A percentile compares a stretch with the other conserved stretches of the same genome.
These are phyloP conservation scores for Entamoeba invadens DNA, from an alignment of 208 protist genomes.

Conservation along the genomic window DNA sequence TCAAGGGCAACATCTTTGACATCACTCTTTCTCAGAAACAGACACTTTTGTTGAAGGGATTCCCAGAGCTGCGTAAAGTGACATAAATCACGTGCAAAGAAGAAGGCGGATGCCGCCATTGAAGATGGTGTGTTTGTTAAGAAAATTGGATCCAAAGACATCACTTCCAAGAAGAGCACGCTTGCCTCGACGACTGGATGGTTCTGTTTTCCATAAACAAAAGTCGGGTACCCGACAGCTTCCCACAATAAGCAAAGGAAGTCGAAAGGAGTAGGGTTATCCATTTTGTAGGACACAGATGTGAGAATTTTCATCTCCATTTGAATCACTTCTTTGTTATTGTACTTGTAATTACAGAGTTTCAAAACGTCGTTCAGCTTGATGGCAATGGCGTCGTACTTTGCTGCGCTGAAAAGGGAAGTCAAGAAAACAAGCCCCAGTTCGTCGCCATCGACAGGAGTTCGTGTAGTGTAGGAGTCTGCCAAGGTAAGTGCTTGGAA, in stretches of 20 bases:
- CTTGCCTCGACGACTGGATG: neutral
- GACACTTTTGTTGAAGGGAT: neutral
- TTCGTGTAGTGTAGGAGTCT: neutral
- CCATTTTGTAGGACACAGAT: neutral
- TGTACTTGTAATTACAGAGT: neutral
- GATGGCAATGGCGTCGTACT: neutral
- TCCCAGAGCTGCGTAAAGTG: neutral
- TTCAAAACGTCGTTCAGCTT: neutral
- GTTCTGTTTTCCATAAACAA: neutral
- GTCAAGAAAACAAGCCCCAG: neutral
- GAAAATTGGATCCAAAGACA: neutral
- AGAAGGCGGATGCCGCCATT: neutral
- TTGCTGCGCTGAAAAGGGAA: neutral
- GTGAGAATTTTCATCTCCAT: neutral
- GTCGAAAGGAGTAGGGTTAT: neutral
- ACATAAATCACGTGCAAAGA: neutral
- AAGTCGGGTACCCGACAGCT: neutral
- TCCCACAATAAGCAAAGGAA: neutral
- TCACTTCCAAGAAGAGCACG: neutral
- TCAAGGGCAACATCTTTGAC: neutral
- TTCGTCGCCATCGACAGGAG: neutral
- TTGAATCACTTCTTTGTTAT: neutral
- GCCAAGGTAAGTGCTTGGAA: neutral
- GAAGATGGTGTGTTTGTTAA: neutral
- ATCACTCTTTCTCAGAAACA: neutral